Conservation (phyloP, 2,329 filamentous ascomycete genomes). For the Cladosporium austrohemisphaericum region DNA sequence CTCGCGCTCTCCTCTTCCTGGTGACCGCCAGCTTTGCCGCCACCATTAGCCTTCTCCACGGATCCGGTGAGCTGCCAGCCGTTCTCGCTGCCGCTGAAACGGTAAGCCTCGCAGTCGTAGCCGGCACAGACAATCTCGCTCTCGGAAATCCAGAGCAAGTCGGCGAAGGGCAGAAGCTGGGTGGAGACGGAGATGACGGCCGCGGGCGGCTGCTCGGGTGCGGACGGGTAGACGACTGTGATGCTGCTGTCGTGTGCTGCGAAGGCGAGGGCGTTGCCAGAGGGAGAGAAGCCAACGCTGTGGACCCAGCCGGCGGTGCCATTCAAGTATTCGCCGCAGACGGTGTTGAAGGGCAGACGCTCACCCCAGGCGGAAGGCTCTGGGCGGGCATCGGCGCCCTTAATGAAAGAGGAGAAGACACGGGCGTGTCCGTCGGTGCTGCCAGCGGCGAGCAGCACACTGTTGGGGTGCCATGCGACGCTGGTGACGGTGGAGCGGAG, state of each 20-base stretch:
- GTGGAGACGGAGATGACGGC: constrained; percentile 90
- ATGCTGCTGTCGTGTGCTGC: constrained; percentile 93
- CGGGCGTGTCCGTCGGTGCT: constrained; percentile 96
- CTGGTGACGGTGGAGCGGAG: constrained; percentile 96
- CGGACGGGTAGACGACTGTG: constrained; percentile 91
- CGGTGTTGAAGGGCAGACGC: constrained; percentile 93
- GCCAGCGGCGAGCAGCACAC: constrained; percentile 86
- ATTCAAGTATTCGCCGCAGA: constrained; percentile 94
- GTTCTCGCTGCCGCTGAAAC: constrained; percentile 70
- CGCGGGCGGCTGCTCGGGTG: constrained; percentile 80
- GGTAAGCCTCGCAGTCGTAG: constrained; percentile 84
- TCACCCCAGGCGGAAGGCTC: constrained; percentile 91
- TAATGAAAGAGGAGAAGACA: constrained; percentile 94
- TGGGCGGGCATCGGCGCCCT: constrained; percentile 82
- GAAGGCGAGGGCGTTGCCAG: constrained; percentile 89
- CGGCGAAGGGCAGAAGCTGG: constrained; percentile 87
- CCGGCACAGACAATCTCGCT: constrained; percentile 92
- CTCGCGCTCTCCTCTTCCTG: constrained; percentile 84
- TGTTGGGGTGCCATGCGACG: constrained; percentile 96
- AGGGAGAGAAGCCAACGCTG: constrained; percentile 86
- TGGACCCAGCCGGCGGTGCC: constrained; percentile 97
- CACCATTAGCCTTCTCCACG: constrained; percentile 60
- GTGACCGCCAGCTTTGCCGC: constrained; percentile 35
- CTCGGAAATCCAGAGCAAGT: constrained; percentile 87
- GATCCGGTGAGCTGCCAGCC: constrained; percentile 84